These are phyloP conservation scores for Penicillium tannophilum DNA, from an alignment of 495 filamentous ascomycete genomes.

Conservation along the genomic window DNA sequence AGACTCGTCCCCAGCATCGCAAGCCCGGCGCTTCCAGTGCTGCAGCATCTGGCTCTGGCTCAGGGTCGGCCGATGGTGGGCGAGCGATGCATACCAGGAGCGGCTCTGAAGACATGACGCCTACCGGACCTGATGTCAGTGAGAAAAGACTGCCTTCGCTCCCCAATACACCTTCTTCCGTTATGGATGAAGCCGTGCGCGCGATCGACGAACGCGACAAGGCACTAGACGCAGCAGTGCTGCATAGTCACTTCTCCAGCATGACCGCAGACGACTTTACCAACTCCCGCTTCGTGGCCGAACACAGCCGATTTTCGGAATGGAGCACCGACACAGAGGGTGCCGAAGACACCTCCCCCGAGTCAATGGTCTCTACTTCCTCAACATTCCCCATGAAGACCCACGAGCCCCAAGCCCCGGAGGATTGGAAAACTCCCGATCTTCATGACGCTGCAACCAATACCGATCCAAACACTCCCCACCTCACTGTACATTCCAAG, in stretches of 20 bases:
- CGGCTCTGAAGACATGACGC: constrained; percentile 28
- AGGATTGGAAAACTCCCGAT: constrained; percentile 32
- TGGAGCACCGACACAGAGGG: constrained; percentile 48
- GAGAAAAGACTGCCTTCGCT: constrained; percentile 50
- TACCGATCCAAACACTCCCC: constrained; percentile 45
- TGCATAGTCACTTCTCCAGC: constrained; percentile 47
- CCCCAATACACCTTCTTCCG: constrained; percentile 50
- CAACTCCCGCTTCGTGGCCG: constrained; percentile 25
- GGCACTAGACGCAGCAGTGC: constrained; percentile 35
- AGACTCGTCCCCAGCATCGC: constrained; percentile 23
- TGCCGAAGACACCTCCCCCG: constrained; percentile 34
- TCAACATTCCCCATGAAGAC: constrained; percentile 32
- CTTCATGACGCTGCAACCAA: constrained; percentile 26
- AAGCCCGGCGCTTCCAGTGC: constrained; percentile 9
- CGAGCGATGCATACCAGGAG: constrained; percentile 9
- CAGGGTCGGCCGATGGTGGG: constrained; percentile 13
- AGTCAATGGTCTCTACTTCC: constrained; percentile 40
- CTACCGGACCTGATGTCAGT: constrained; percentile 30
- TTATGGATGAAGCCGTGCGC: constrained; percentile 50
- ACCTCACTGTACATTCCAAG: constrained; percentile 39
- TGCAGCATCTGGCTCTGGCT: constrained; percentile 12
- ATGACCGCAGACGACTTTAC: constrained; percentile 42
- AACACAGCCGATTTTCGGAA: constrained; percentile 50
- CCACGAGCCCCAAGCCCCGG: constrained; percentile 20
- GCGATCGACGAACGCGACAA: constrained; percentile 43